Base-by-base conservation (phyloP, 2,329 filamentous ascomycete species). In the Neospermospora avenae region DNA sequence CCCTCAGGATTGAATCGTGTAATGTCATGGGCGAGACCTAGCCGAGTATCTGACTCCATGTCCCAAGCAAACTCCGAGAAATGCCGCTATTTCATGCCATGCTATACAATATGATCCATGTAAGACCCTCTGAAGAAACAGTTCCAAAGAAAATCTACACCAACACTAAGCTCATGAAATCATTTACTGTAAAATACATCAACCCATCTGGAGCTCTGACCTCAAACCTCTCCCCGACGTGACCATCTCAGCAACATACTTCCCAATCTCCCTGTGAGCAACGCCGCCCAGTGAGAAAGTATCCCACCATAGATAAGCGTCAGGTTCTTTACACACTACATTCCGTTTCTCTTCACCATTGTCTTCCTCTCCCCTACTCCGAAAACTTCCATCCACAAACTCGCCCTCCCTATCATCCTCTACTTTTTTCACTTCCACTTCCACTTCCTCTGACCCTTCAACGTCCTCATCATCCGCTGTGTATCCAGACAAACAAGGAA, bases 221-320 rank as follows among this genome's bases (percentile, higher is more conserved):
- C 62, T 64, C 37, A 69, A 24, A 28, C 61, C 65, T 51, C 62
- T 61, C 16, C 65, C 67, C 13, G 58, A 48, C 24, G 24, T 52
- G 1, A 70, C 55, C 55, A 68, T 63, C 62, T 65, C 62, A 6
- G 66, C 72, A 2, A 74, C 65, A 6, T 68, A 67, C 34, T 61
- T 66, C 2, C 74, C 75, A 22, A 77, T 67, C 44, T 66, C 67
- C 13, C 65, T 57, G 3, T 77, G 75, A 16, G 74, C 77, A 22
- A 71, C 68, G 41, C 65, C 63, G 14, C 73, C 74, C 3, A 84
- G 70, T 0, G 75, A 79, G 44, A 82, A 83, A 0, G 75, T 73
- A 52, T 81, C 80, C 69, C 78, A 80, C 68, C 83, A 85, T 2
- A 85, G 72, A 61, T 81, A 79, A 13, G 78, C 73, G 14, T 78